Conservation (phyloP, 176 grass and related monocot genomes). For the Zea mays region DNA sequence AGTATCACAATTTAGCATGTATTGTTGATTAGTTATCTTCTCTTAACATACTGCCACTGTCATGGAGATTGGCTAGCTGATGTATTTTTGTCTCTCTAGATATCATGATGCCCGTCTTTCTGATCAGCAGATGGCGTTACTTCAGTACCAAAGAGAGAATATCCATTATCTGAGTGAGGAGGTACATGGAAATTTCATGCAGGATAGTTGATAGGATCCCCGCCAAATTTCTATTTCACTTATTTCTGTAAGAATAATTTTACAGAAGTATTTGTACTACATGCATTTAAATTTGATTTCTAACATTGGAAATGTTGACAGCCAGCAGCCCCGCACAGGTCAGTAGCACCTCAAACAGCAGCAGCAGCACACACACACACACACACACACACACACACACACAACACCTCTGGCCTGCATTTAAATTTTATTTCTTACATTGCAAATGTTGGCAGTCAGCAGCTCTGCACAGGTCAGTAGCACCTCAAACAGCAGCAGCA, state of each 20-base stretch:
- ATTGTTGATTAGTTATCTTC: neutral
- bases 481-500: too few relatives aligned
- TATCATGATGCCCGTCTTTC: constrained; percentile 88
- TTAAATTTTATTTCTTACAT: too few relatives aligned
- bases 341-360: too few relatives aligned
- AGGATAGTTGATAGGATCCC: constrained; percentile 27
- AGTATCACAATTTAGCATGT: neutral
- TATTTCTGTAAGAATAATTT: constrained; percentile 2
- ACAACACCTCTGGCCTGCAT: too few relatives aligned
- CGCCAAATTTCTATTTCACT: constrained; percentile 4
- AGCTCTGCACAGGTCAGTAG: too few relatives aligned
- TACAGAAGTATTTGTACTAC: neutral
- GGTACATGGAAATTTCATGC: constrained; percentile 47
- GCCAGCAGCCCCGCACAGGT: too few relatives aligned
- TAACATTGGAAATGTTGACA: neutral
- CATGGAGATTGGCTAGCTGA: neutral
- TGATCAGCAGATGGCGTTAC: constrained; percentile 95
- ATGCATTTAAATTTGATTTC: neutral
- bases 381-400: too few relatives aligned
- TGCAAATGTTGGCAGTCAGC: too few relatives aligned
- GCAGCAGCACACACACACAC: too few relatives aligned
- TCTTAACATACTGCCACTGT: neutral
- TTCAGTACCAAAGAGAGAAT: constrained; percentile 98
- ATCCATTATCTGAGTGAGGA: constrained; percentile 98
- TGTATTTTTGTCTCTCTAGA: constrained; percentile 33